These are phyloP conservation scores for Funneliformis mosseae DNA, from an alignment of 192 early-diverging fungal genomes.

Conservation along the genomic window DNA sequence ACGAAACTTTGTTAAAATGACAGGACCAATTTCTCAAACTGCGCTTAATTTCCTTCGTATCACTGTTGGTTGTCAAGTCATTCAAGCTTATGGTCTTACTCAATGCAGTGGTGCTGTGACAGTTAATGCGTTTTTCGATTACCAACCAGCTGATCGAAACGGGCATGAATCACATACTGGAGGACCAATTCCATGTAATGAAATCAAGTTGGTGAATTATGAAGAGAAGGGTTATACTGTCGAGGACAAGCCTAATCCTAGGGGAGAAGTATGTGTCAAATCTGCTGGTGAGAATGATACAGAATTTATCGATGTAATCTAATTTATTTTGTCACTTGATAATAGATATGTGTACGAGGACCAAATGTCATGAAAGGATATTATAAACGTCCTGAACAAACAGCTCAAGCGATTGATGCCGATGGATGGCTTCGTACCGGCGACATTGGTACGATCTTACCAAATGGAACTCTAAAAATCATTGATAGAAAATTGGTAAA, in stretches of 20 bases:
- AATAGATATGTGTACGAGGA: slow-evolving; percentile 75
- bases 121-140: slow-evolving; percentile 47
- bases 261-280: slow-evolving; percentile 66
- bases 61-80: slow-evolving; percentile 62
- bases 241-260: slow-evolving; percentile 70
- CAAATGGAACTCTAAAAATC: slow-evolving; percentile 70
- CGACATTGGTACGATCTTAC: slow-evolving; percentile 67
- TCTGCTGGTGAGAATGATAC: not conserved
- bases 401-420: slow-evolving; percentile 66
- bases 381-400: slow-evolving; percentile 73
- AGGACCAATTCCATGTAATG: slow-evolving; percentile 65
- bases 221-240: slow-evolving; percentile 74
- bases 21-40: slow-evolving; percentile 26
- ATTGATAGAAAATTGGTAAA: slow-evolving; percentile 61
- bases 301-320: not conserved
- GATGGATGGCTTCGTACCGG: slow-evolving; percentile 91
- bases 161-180: slow-evolving; percentile 51
- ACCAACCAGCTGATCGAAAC: slow-evolving; percentile 35
- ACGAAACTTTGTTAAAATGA: not conserved
- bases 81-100: slow-evolving; percentile 53
- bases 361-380: slow-evolving; percentile 80
- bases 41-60: slow-evolving; percentile 59
- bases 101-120: slow-evolving; percentile 44
- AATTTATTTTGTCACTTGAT: not conserved
- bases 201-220: slow-evolving; percentile 80